Evolutionary conservation across 1,284 basidiomycete species (phyloP).

Genomic region (Pseudozyma pruni): DNA sequence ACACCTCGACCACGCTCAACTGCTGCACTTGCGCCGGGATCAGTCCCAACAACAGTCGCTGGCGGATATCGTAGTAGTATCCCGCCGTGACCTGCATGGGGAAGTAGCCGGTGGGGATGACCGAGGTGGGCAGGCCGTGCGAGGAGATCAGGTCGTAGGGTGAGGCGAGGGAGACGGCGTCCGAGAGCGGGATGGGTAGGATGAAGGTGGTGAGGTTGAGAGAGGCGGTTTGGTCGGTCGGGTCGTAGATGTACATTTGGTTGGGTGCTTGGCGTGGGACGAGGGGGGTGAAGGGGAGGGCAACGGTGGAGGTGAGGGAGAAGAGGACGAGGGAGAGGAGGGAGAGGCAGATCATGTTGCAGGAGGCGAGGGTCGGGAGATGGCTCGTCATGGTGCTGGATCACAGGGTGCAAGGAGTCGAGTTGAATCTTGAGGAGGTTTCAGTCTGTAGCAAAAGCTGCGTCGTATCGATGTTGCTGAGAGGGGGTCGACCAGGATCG

Average conservation of each 20-base stretch:
- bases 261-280: constrained; percentile 24
- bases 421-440: background rate
- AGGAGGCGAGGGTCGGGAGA: too few relatives aligned
- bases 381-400: background rate
- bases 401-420: too few relatives aligned
- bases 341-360: too few relatives aligned
- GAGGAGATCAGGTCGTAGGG: constrained; percentile 15
- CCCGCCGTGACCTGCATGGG: constrained; percentile 10
- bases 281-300: constrained; percentile 1
- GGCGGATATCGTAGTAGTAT: constrained; percentile 27
- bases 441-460: too few relatives aligned
- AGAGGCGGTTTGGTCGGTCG: constrained; percentile 16
- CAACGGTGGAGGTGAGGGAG: background rate
- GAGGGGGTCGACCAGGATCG: too few relatives aligned
- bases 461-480: too few relatives aligned
- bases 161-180: constrained; percentile 10
- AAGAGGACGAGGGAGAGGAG: constrained; percentile 1
- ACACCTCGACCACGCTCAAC: constrained; percentile 13
- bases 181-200: constrained; percentile 21
- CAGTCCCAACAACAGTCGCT: constrained; percentile 3
- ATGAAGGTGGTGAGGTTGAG: constrained; percentile 28
- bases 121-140: constrained; percentile 13
- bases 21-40: constrained; percentile 21
- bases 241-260: constrained; percentile 14
- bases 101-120: constrained; percentile 19